Percentiles rank a stretch among this genome's conserved stretches.
Evolutionary conservation across 2,329 filamentous ascomycete genomes (phyloP).

Genomic region (Phaeomoniella chlamydospora): DNA sequence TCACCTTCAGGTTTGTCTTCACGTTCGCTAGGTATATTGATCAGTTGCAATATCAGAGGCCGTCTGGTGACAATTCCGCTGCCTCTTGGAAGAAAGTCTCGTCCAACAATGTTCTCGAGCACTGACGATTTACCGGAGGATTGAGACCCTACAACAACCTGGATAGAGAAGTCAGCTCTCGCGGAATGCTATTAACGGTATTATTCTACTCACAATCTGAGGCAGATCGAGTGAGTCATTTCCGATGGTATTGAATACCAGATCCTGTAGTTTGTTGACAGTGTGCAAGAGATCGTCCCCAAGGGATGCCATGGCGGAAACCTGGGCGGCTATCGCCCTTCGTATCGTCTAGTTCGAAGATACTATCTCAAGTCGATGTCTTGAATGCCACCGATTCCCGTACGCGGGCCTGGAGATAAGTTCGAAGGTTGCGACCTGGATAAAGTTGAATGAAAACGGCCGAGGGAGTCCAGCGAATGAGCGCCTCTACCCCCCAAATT

Average conservation of each 20-base stretch:
- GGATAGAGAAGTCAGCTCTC: slow-evolving; percentile 4
- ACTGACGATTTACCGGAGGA: slow-evolving; percentile 98
- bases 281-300: slow-evolving; percentile 89
- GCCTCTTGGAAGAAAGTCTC: slow-evolving; percentile 91
- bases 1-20: slow-evolving; percentile 55
- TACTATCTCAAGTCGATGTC: not conserved
- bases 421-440: not conserved
- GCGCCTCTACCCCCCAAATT: too few species aligned
- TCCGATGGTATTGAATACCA: slow-evolving; percentile 99
- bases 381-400: not conserved
- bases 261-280: slow-evolving; percentile 95
- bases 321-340: not conserved
- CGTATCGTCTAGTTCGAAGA: not conserved
- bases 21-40: slow-evolving; percentile 71
- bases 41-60: slow-evolving; percentile 91
- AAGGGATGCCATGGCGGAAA: slow-evolving; percentile 65
- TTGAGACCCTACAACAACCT: slow-evolving; percentile 98
- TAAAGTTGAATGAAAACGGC: not conserved
- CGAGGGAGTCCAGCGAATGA: too few species aligned
- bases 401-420: not conserved
- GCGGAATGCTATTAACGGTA: not conserved
- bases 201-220: slow-evolving; percentile 66
- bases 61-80: slow-evolving; percentile 92
- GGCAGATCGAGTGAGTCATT: slow-evolving; percentile 95
- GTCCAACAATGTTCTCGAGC: slow-evolving; percentile 94